Evolutionary conservation across 2,329 filamentous ascomycete species (phyloP).

Genomic region (Aureobasidium sp.): DNA sequence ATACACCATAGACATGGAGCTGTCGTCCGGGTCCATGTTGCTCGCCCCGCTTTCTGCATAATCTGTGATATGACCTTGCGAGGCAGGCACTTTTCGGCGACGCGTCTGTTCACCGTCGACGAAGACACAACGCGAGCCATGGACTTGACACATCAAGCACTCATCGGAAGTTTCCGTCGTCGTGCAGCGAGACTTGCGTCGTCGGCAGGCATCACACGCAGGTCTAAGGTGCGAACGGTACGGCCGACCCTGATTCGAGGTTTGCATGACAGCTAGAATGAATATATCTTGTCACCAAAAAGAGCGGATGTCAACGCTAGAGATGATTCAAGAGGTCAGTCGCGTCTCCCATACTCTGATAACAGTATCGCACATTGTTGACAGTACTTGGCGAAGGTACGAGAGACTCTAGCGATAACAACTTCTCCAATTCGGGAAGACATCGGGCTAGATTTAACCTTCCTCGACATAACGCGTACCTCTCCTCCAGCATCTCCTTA

Average conservation of each 20-base stretch:
- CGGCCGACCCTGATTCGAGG: conserved; percentile 31
- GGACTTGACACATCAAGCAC: conserved; percentile 42
- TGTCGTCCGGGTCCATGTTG: not conserved
- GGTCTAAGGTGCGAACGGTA: conserved; percentile 48
- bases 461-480: not conserved
- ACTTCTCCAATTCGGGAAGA: not conserved
- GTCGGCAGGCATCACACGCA: conserved; percentile 44
- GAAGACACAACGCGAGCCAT: conserved; percentile 36
- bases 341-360: not conserved
- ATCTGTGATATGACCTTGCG: not conserved
- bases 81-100: not conserved
- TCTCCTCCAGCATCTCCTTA: not conserved
- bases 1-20: not conserved
- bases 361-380: not conserved
- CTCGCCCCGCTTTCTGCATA: not conserved
- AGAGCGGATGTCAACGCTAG: not conserved
- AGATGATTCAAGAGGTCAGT: not conserved
- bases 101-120: not conserved
- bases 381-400: too few species aligned
- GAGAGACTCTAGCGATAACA: not conserved
- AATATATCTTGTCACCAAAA: too few species aligned
- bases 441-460: too few species aligned
- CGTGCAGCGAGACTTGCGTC: conserved; percentile 45
- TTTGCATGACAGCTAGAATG: not conserved
- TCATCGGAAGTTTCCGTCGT: conserved; percentile 31